Evolutionary conservation across 1,284 basidiomycete genomes (phyloP), one percentile per base, ranked within the genome.

Genomic region (Leucoagaricus sp.): DNA sequence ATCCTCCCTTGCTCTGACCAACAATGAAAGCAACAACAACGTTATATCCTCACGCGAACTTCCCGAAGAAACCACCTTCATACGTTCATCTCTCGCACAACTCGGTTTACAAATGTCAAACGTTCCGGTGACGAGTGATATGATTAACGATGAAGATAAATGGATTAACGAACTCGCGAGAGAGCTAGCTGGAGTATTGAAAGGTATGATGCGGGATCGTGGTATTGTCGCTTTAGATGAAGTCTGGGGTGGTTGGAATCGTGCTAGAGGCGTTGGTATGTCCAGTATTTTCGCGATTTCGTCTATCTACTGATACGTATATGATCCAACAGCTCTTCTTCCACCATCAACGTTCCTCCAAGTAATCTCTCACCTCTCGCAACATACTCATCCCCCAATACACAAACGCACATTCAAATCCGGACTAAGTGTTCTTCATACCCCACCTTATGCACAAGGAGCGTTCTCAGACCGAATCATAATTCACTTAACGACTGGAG

Each of bases 201-300:
- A 33, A 21, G 58, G 55, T 9, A 75, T 89, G 64, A 87, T 91
- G 87, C 78, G 77, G 59, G 75, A 77, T 33, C 79, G 88, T 42
- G 94, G 93, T 0, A 82, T 98, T 15, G 80, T 98, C 21, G 92
- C 89, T 0, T 76, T 98, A 17, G 96, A 99, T 69, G 95, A 98
- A 70, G 90, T 94, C 0, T 99, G 96, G 96, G 94, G 94, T 42
- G 84, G 92, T 1, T 99, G 96, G 96, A 98, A 98, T 71, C 87
- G 96, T 51, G 94, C 94, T 1, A 77, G 96, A 58, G 96, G 96
- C 49, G 89, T 98, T 50, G 88, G 94, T 94, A 67, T 69, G 93
- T 77, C 33, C 12, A 38, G 33, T n/a, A 13, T 58, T 34, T n/a
- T 21, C n/a, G n/a, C n/a, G n/a, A n/a, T n/a, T n/a, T n/a, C n/a